Base-by-base conservation (phyloP, 129 eudicot species). In the Gnaphalium uliginosum region DNA sequence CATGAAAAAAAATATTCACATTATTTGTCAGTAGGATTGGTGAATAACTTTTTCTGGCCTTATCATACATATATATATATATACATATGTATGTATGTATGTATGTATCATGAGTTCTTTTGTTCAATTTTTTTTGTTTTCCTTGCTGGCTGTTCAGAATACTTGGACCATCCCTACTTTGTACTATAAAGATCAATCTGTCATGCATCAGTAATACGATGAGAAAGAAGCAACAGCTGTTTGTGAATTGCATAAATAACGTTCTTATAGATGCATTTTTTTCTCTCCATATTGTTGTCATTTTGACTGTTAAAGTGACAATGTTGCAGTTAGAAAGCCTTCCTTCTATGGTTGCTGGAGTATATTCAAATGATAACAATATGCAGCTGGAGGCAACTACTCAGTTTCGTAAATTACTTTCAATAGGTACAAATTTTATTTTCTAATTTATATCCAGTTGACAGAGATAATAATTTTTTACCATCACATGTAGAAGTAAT, bases 301-400 rank as follows among this genome's bases (percentile, higher is more conserved):
- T 61, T 27, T 74, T 1, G 25, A 69, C 61, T 4, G 39, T 18
- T 67, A 8, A 76, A 18, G 51, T 78, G 73, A 67, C 66, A 32
- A 51, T 71, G 72, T 39, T 86, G 83, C 95, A 90, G 89, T 71
- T 93, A 73, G 96, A 88, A 87, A 88, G 90, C 71, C 88, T 90
- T 76, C 96, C 98, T 76, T 26, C 83, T 27, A 86, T 90, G 95
- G 80, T 93, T 81, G 92, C 89, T 77, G 95, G 92, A 46, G 92
- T 90, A 39, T 90, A 81, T 86, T 90, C 96, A 27, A 77, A 76
- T 56, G 93, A 87, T 65, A 69, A 61, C 71, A 84, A 73, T 78
- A 51, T 79, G 84, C 98, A 93, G 89, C 81, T 93, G 67, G 98
- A 93, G 75, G 92, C 96, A 57, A 90, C 98, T 69, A 86, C 92